Evolutionary conservation across 75 land plant species (phyloP).

Genomic region (Cupressus sempervirens): DNA sequence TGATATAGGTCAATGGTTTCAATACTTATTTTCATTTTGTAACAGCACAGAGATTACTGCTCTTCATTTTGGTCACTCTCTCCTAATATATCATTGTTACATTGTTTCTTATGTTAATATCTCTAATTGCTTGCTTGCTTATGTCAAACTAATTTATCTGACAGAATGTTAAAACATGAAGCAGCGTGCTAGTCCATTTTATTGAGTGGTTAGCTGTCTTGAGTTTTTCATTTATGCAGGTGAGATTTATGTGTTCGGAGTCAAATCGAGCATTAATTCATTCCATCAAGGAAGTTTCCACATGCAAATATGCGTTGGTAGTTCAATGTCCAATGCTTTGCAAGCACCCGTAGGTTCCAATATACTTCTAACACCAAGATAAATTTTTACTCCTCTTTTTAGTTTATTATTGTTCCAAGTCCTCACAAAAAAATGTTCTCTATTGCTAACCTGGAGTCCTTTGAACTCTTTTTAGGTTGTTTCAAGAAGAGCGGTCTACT

Average conservation of each 20-base stretch:
- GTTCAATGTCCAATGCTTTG: slow-evolving; percentile 82
- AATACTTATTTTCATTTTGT: neutral
- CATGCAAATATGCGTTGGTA: slow-evolving; percentile 90
- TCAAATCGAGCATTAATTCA: slow-evolving; percentile 62
- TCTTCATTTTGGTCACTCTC: neutral
- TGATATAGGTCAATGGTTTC: neutral
- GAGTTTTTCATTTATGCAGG: slow-evolving; percentile 39
- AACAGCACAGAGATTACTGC: neutral
- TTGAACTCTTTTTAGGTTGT: slow-evolving; percentile 36
- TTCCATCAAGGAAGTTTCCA: slow-evolving; percentile 89
- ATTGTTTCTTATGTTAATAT: neutral
- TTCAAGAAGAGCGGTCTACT: slow-evolving; percentile 54
- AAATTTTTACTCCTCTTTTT: neutral
- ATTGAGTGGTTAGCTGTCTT: neutral
- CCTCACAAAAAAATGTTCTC: neutral
- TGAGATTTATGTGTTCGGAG: slow-evolving; percentile 93
- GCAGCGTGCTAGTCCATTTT: neutral
- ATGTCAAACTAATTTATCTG: neutral
- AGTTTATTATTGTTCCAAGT: neutral
- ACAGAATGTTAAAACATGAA: neutral
- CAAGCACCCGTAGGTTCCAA: slow-evolving; percentile 87
- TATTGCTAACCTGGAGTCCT: neutral
- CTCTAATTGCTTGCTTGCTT: neutral
- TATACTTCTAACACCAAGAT: neutral
- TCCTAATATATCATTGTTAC: neutral